Percentiles rank a stretch among this genome's conserved stretches.
phyloP scores from a whole-genome alignment of 352 stramenopile genomes.

The Peronospora destructor region DNA sequence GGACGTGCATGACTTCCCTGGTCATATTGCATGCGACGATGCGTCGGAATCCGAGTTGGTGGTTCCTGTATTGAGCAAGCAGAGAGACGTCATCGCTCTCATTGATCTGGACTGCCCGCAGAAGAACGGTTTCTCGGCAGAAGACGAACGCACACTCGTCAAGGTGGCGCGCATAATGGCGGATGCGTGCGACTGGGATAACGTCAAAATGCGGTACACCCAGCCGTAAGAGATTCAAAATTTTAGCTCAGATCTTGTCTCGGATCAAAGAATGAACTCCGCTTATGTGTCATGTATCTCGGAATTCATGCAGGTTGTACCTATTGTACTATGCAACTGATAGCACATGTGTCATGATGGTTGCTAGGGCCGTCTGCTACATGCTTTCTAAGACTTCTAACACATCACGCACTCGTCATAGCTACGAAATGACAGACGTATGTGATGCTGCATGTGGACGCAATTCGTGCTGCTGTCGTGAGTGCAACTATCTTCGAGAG shows the following conservation, averaged over 20 bases:
- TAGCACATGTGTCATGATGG: too few relatives aligned
- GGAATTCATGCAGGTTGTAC: background rate
- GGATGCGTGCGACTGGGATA: constrained; percentile 60
- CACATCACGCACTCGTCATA: too few relatives aligned
- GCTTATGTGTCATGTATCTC: too few relatives aligned
- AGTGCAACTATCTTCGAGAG: too few relatives aligned
- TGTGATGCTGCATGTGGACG: too few relatives aligned
- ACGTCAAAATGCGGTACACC: constrained; percentile 45
- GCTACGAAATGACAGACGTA: too few relatives aligned
- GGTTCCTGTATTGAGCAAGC: constrained; percentile 56
- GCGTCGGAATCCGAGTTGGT: constrained; percentile 80
- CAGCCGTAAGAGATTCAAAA: constrained; percentile 64
- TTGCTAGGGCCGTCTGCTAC: too few relatives aligned
- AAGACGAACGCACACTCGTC: constrained; percentile 63
- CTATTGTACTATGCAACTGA: too few relatives aligned
- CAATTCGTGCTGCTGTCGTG: too few relatives aligned
- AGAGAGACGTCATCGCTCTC: constrained; percentile 62
- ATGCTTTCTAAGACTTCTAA: too few relatives aligned
- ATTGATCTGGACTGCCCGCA: constrained; percentile 75
- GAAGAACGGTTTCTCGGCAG: constrained; percentile 59
- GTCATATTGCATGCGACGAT: constrained; percentile 78
- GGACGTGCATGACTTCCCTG: constrained; percentile 67
- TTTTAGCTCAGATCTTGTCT: constrained; percentile 14
- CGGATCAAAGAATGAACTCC: too few relatives aligned
- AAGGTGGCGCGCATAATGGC: constrained; percentile 51